Evolutionary conservation across 2,329 filamentous ascomycete genomes (phyloP).

Genomic region (Fusarium tanahbumbuense): DNA sequence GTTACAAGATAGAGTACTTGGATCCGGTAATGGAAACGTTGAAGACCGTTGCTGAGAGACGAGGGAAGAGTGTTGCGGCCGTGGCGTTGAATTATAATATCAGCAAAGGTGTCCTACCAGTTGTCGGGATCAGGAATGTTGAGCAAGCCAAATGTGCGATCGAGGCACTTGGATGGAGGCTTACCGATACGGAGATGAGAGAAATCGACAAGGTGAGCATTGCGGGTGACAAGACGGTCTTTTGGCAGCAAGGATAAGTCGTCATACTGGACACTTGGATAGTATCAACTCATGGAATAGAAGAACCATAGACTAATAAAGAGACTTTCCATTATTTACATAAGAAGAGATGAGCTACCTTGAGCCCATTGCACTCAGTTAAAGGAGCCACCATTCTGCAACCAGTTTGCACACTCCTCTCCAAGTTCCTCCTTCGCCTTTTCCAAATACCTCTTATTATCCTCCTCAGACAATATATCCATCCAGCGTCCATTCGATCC

Average conservation of each 20-base stretch:
- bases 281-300: background rate
- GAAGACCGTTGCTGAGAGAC: background rate
- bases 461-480: background rate
- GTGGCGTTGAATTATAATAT: conserved; percentile 14
- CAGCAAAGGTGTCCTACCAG: conserved; percentile 1
- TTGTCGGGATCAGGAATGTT: conserved; percentile 21
- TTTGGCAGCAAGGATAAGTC: conserved; percentile 10
- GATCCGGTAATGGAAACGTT: conserved; percentile 1
- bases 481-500: conserved; percentile 10
- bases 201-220: conserved; percentile 18
- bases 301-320: background rate
- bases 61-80: conserved; percentile 6
- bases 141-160: conserved; percentile 10
- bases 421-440: background rate
- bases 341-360: background rate
- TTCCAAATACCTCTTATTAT: background rate
- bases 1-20: conserved; percentile 19
- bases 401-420: background rate
- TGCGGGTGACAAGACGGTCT: background rate
- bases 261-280: background rate
- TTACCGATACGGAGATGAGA: conserved; percentile 1
- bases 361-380: accelerated
- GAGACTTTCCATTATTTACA: background rate
- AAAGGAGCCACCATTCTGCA: background rate
- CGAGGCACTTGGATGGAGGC: conserved; percentile 14